A percentile compares a stretch with the other conserved stretches of the same genome.
These are phyloP conservation scores for Ensete ventricosum DNA, from an alignment of 176 grass and related monocot genomes.

Conservation along the genomic window DNA sequence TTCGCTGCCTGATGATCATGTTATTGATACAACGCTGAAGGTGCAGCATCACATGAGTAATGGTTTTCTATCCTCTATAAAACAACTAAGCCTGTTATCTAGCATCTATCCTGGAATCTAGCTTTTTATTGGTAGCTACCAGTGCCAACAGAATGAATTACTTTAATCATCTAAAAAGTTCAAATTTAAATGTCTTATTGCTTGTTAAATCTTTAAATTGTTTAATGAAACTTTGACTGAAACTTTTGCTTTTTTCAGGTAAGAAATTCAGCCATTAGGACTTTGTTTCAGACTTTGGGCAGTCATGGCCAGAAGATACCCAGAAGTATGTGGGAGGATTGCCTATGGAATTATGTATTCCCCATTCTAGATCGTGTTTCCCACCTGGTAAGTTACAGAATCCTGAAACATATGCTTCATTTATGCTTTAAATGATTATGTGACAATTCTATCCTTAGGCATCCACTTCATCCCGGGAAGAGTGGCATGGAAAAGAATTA, in stretches of 20 bases:
- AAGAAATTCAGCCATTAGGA: constrained; percentile 88
- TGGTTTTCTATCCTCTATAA: no score
- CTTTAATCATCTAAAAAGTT: neutral
- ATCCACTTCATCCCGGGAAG: constrained; percentile 84
- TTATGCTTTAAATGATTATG: constrained; percentile 11
- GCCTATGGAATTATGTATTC: constrained; percentile 86
- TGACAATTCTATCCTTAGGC: constrained; percentile 50
- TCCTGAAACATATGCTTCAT: constrained; percentile 17
- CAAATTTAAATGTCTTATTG: neutral
- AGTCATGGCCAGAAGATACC: constrained; percentile 95
- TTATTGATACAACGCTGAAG: no score
- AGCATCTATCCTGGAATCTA: neutral
- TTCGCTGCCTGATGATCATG: no score
- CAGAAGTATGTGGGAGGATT: constrained; percentile 89
- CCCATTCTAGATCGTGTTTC: constrained; percentile 95
- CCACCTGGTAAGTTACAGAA: constrained; percentile 56
- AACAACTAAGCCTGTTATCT: no score
- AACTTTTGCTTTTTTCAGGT: constrained; percentile 38
- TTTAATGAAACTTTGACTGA: constrained; percentile 5
- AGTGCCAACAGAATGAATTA: neutral
- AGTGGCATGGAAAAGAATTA: constrained; percentile 97
- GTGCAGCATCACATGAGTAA: no score
- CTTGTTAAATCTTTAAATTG: neutral
- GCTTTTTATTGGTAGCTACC: neutral
- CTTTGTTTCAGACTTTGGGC: constrained; percentile 83